Percentiles rank a stretch among this genome's conserved stretches.
phyloP scores from a whole-genome alignment of 306 rosid species.

The Carpinus viminea region DNA sequence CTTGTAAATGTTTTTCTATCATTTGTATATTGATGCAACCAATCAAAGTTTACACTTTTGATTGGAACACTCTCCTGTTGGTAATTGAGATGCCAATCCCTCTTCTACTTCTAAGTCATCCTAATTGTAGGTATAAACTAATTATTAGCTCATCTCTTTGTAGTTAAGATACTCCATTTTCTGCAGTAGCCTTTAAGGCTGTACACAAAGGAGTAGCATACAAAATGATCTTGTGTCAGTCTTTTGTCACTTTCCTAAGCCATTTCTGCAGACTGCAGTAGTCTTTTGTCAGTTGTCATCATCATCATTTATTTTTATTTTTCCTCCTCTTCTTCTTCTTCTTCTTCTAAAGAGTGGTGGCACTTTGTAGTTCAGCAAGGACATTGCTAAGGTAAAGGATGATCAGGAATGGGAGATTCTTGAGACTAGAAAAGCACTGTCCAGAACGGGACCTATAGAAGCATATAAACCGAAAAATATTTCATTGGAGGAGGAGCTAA shows the following conservation, averaged over 20 bases:
- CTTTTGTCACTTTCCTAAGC: neutral
- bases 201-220: neutral
- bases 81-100: neutral
- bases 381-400: slow-evolving; percentile 80
- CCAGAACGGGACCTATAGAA: slow-evolving; percentile 70
- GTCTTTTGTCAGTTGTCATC: neutral
- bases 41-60: neutral
- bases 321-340: neutral
- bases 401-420: slow-evolving; percentile 90
- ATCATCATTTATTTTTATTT: neutral
- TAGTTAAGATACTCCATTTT: neutral
- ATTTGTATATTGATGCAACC: neutral
- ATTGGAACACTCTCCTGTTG: neutral
- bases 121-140: neutral
- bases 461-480: slow-evolving; percentile 73
- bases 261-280: too few species aligned
- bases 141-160: neutral
- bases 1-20: neutral
- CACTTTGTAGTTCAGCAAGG: slow-evolving; percentile 60
- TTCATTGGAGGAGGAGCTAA: slow-evolving; percentile 71
- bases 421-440: slow-evolving; percentile 72
- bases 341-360: slow-evolving; percentile 25
- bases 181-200: neutral
- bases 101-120: neutral
- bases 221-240: neutral